These are phyloP conservation scores for Hortiboletus campestris DNA, from an alignment of 768 basidiomycete species.

Conservation along the genomic window DNA sequence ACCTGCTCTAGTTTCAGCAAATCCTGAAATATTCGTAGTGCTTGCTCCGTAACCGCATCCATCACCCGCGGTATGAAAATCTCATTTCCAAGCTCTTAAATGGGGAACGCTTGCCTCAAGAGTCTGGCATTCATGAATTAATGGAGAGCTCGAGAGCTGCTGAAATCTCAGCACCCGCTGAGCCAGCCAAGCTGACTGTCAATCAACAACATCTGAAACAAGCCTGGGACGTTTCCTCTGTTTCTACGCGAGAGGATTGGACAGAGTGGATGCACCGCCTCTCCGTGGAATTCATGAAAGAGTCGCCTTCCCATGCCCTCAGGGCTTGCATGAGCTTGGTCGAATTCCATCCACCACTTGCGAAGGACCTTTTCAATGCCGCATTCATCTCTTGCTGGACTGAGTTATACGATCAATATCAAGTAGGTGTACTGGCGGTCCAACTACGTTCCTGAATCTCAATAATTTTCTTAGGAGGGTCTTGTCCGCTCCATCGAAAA, in stretches of 20 bases:
- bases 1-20: neutral
- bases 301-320: slow-evolving; percentile 97
- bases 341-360: slow-evolving; percentile 86
- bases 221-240: slow-evolving; percentile 87
- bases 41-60: slow-evolving; percentile 70
- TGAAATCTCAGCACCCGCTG: slow-evolving; percentile 80
- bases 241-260: slow-evolving; percentile 86
- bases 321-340: slow-evolving; percentile 94
- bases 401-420: slow-evolving; percentile 94
- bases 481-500: slow-evolving; percentile 85
- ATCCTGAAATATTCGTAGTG: slow-evolving; percentile 46
- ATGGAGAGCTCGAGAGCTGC: slow-evolving; percentile 64
- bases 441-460: neutral
- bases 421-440: slow-evolving; percentile 47
- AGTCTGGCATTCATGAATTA: slow-evolving; percentile 67
- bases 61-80: slow-evolving; percentile 82
- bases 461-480: slow-evolving; percentile 66
- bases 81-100: slow-evolving; percentile 86
- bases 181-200: slow-evolving; percentile 85
- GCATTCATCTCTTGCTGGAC: slow-evolving; percentile 98
- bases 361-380: slow-evolving; percentile 94
- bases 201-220: slow-evolving; percentile 97
- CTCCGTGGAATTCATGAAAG: slow-evolving; percentile 94
- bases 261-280: slow-evolving; percentile 92
- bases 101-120: slow-evolving; percentile 89